Base-by-base conservation (phyloP, 2,329 filamentous ascomycete genomes). In the Whalleya microplaca region DNA sequence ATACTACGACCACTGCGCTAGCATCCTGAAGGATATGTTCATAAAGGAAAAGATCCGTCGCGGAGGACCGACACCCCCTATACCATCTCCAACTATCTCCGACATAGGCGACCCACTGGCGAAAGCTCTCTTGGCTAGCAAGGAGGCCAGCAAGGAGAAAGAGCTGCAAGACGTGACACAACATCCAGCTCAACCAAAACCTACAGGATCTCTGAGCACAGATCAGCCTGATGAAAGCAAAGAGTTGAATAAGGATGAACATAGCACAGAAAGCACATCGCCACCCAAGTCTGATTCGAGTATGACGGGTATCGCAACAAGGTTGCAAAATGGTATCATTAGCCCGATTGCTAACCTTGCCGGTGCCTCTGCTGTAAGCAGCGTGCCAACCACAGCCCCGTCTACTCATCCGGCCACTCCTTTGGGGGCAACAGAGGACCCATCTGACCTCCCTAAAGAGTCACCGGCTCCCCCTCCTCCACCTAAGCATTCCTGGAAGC, bases 401-500 rank as follows among this genome's bases (percentile, higher is more conserved):
- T 69, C 75, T 0, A 74, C 75, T 21, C 59, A 66, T 19, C 69
- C 70, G 32, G 45, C 62, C 66, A 78, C 21, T 72, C 80, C 46
- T 47, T 75, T 53, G 61, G 73, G 53, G 69, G 73, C 27, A 64
- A 73, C 37, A 50, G 71, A 48, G 56, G 69, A 48, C 43, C 69
- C 53, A 21, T n/a, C 43, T 8, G 40, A 69, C 68, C 40, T 71
- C 57, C 51, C 65, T 18, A 56, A 62, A 20, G 75, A 76, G 23
- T 73, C 77, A 21, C 75, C 78, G 20, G 79, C 85, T 2, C 82
- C 85, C 9, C 86, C 87, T 44, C 88, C 89, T 2, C 84, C 83
- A 1, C 90, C 89, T 0, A 97, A 97, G 68, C 92, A 96, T 69
- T 92, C 95, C 10, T 99, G 95, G 95, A 98, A 96, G 73, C 80